Conservation (phyloP, 768 basidiomycete genomes). For the Pleurotus citrinopileatus region DNA sequence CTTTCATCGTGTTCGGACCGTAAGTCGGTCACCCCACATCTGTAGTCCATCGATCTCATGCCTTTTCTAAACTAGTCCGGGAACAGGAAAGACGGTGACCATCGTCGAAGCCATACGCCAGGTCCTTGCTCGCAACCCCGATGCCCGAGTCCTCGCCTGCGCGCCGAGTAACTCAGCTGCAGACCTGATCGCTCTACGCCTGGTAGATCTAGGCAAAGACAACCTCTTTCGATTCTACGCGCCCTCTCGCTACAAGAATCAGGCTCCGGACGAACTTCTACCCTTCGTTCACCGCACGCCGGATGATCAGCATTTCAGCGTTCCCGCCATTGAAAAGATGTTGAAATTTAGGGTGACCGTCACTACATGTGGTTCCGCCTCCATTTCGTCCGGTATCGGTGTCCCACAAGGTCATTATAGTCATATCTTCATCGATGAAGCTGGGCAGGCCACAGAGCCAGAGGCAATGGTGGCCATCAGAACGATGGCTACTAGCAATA, state of each 20-base stretch:
- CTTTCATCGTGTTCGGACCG: constrained; percentile 65
- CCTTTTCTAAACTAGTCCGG: too few species aligned
- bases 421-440: constrained; percentile 72
- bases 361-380: constrained; percentile 62
- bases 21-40: constrained; percentile 30
- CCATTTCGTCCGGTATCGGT: constrained; percentile 52
- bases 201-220: constrained; percentile 28
- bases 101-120: constrained; percentile 59
- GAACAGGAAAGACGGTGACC: constrained; percentile 68
- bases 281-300: constrained; percentile 29
- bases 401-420: constrained; percentile 59
- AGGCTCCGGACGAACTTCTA: constrained; percentile 43
- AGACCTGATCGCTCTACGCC: constrained; percentile 51
- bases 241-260: constrained; percentile 40
- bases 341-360: constrained; percentile 53
- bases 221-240: constrained; percentile 58
- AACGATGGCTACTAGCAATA: constrained; percentile 48
- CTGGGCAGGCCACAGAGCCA: constrained; percentile 70
- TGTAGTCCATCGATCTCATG: neutral
- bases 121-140: constrained; percentile 34
- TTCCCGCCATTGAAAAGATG: constrained; percentile 25
- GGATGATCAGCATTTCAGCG: constrained; percentile 33
- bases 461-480: constrained; percentile 63
- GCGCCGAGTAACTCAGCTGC: constrained; percentile 69
- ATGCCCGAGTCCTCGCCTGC: constrained; percentile 50